phyloP scores from a whole-genome alignment of 2,329 filamentous ascomycete genomes.

The Arachnomyces sp. region DNA sequence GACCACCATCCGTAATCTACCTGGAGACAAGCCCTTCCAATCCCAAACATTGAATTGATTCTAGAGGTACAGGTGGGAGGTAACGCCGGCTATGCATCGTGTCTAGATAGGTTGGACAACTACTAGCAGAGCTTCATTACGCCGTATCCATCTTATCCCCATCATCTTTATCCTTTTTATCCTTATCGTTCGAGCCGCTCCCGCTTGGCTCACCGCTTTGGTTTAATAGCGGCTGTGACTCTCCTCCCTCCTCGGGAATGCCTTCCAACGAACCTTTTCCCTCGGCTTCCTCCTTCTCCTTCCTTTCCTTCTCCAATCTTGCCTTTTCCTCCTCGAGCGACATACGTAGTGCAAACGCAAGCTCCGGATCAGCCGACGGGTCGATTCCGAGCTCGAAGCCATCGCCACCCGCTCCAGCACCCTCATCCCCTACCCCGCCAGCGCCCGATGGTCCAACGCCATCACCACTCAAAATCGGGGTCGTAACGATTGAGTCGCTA shows the following conservation, averaged over 20 bases:
- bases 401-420: slow-evolving; percentile 49
- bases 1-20: too few species aligned
- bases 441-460: slow-evolving; percentile 53
- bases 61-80: slow-evolving; percentile 7
- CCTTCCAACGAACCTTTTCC: slow-evolving; percentile 69
- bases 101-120: not conserved
- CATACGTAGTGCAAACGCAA: slow-evolving; percentile 91
- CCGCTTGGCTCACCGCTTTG: slow-evolving; percentile 58
- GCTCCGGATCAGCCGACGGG: slow-evolving; percentile 81
- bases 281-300: slow-evolving; percentile 57
- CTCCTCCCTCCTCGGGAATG: slow-evolving; percentile 67
- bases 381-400: slow-evolving; percentile 86
- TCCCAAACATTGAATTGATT: slow-evolving; percentile 1
- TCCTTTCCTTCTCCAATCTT: slow-evolving; percentile 75
- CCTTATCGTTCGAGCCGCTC: slow-evolving; percentile 45
- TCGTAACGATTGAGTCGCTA: slow-evolving; percentile 82
- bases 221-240: slow-evolving; percentile 53
- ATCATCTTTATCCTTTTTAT: slow-evolving; percentile 42
- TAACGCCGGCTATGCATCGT: slow-evolving; percentile 3
- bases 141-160: slow-evolving; percentile 88
- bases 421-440: slow-evolving; percentile 39
- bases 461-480: slow-evolving; percentile 82
- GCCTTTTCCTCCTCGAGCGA: slow-evolving; percentile 98
- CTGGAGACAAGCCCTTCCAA: too few species aligned
- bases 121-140: slow-evolving; percentile 35